Base-by-base conservation (phyloP, 441 rosid genomes). In the Pelargonium citronellum region DNA sequence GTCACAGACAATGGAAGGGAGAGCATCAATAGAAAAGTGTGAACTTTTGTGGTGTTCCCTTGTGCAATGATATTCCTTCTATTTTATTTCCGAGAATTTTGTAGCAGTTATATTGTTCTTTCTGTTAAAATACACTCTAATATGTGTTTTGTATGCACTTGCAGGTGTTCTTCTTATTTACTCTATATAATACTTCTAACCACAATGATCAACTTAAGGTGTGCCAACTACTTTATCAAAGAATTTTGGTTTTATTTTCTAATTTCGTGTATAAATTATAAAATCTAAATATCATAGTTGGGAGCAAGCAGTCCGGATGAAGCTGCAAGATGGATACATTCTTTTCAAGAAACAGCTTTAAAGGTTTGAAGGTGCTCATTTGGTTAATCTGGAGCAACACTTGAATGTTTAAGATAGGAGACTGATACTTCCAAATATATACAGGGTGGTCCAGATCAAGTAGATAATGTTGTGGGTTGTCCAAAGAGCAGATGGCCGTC, bases 231-330 rank as follows among this genome's bases (percentile, higher is more conserved):
- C 73, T 73, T 43, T 63, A 37, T 27, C 16, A 19, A 49, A 20
- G 22, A 7, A 44, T 60, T 70, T 12, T 5, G 19, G 69, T 62
- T 53, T 47, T 62, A 66, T 77, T 43, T 64, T 13, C 64, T 65
- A 37, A 63, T 79, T 80, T 75, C 27, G 43, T 76, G 60, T 74
- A 76, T 83, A 75, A 80, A 75, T 71, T 73, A 61, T 64, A 72
- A 67, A 73, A 74, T 80, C 71, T 75, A 67, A 72, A 76, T 76
- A 60, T 76, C 74, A 66, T 81, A 94, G 99, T 77, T 94, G 79
- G 99, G 99, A 86, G 97, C 99, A 75, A 85, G 90, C 78, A 87
- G 99, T 76, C 92, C 99, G 51, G 96, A 94, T 73, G 99, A 91
- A 83, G 99, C 97, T 73, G 99, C 96, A 60, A 87, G 84, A 79